A percentile compares a stretch with the other conserved stretches of the same genome.
phyloP scores from a whole-genome alignment of 495 filamentous ascomycete species.

The Neurospora sp. region DNA sequence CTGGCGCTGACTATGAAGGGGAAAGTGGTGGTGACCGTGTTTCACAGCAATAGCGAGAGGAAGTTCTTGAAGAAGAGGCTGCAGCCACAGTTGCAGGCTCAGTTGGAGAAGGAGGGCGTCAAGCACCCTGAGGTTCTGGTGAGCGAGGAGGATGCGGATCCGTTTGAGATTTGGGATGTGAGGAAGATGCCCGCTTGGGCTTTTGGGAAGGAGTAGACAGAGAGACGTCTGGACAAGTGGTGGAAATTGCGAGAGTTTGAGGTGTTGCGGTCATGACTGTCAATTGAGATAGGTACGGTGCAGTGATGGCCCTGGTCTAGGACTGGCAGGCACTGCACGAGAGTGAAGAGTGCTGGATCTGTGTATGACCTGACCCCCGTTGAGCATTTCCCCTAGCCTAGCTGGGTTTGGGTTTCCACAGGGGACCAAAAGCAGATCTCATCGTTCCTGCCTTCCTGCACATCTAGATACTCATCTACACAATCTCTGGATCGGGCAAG shows the following conservation, averaged over 20 bases:
- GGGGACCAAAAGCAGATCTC: background rate
- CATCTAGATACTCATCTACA: background rate
- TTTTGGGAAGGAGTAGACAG: background rate
- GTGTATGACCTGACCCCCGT: background rate
- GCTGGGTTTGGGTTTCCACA: background rate
- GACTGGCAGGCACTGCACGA: background rate
- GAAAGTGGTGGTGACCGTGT: conserved; percentile 70
- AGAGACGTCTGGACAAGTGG: background rate
- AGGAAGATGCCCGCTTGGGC: conserved; percentile 9
- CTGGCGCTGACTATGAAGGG: conserved; percentile 80
- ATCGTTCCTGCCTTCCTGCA: background rate
- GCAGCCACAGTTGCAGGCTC: conserved; percentile 48
- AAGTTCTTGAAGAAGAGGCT: conserved; percentile 66
- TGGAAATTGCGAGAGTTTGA: background rate
- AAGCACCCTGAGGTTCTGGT: conserved; percentile 50
- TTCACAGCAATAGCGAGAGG: conserved; percentile 86
- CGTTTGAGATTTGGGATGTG: conserved; percentile 39
- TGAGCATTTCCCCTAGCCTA: background rate
- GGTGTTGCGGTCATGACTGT: background rate
- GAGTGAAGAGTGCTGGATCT: background rate
- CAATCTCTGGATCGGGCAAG: background rate
- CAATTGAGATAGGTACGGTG: background rate
- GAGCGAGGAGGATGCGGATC: conserved; percentile 70
- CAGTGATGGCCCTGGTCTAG: background rate
- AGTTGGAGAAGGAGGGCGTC: conserved; percentile 39